phyloP scores from a whole-genome alignment of 2,329 filamentous ascomycete genomes.

The Huntiella bhutanensis region DNA sequence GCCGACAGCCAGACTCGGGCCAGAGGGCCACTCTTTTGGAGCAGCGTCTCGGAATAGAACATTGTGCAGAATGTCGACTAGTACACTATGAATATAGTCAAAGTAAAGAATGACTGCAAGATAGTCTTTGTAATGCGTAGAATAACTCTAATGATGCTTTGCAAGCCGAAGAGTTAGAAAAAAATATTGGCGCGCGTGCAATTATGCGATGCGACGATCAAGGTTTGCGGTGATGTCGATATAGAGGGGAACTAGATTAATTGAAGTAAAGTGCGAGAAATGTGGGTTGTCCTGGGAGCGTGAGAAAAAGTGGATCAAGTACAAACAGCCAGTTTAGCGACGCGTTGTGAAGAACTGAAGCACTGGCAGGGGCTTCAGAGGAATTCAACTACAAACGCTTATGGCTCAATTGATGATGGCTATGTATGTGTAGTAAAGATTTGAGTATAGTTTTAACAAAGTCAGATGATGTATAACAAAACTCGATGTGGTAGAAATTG shows the following conservation, averaged over 20 bases:
- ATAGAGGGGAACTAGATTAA: constrained; percentile 3
- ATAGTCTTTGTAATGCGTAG: not conserved
- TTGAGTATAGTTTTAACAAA: too few relatives aligned
- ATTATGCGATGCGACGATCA: constrained; percentile 2
- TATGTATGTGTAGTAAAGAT: too few relatives aligned
- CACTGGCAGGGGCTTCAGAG: too few relatives aligned
- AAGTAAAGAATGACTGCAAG: not conserved
- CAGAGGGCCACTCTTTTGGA: constrained; percentile 91
- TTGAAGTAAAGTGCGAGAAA: constrained; percentile 4
- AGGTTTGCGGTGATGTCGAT: not conserved
- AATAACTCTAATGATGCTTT: not conserved
- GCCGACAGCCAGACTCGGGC: constrained; percentile 96
- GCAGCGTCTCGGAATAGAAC: constrained; percentile 94
- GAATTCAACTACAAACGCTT: too few relatives aligned
- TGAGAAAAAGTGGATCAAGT: constrained; percentile 2
- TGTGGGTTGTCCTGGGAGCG: constrained; percentile 1
- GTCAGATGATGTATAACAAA: too few relatives aligned
- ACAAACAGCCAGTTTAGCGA: constrained; percentile 2
- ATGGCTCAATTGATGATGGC: too few relatives aligned
- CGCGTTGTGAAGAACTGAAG: not conserved
- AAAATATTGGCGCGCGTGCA: not conserved
- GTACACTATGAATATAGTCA: constrained; percentile 8
- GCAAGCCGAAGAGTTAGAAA: constrained; percentile 1
- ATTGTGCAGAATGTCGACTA: constrained; percentile 31
- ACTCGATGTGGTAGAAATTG: too few relatives aligned